Evolutionary conservation across 768 basidiomycete species (phyloP), one percentile per base, ranked within the genome.

Genomic region (Boletales sp.): DNA sequence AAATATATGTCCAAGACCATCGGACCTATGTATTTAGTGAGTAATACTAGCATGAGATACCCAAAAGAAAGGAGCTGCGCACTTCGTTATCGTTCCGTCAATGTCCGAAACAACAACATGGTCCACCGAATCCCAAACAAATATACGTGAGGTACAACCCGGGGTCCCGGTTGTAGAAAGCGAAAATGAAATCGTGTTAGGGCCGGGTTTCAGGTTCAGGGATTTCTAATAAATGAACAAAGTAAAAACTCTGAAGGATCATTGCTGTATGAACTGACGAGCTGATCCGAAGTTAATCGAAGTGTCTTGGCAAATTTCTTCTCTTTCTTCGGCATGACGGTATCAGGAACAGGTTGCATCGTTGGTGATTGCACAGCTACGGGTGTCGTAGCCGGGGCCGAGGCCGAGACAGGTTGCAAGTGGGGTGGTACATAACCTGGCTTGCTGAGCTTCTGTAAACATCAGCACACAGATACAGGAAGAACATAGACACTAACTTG

Each of bases 41-140:
- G 12, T n/a, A n/a, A 45, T 6, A 1, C 29, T 30, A 24, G 35
- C 15, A 7, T 17, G n/a, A n/a, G n/a, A n/a, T n/a, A n/a, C 40
- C 17, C 8, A 41, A 35, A 5, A 30, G 9, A 15, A 44, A 39
- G 31, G 14, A 48, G 29, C 62, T 78, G 18, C 81, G 19, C 56
- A 95, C 93, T 97, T 98, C 9, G 97, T 99, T 63, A 99, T 99
- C 1, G 95, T 99, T 7, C 97, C 97, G 62, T 99, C 97, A 53
- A 99, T 98, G 62, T 99, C 97, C 37, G 94, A 97, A 36, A 99
- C 83, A 21, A 99, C 89, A 18, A 99, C 82, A 3, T 79, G 77
- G 61, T 97, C 94, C 3, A 84, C 84, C n/a, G 84, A 81, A 50
- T 97, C 90, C 94, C 94, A 98, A 19, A 98, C 77, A 58, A 99